Evolutionary conservation across 768 basidiomycete species (phyloP), one percentile per base, ranked within the genome.

Genomic region (Paxillus rubicundulus): DNA sequence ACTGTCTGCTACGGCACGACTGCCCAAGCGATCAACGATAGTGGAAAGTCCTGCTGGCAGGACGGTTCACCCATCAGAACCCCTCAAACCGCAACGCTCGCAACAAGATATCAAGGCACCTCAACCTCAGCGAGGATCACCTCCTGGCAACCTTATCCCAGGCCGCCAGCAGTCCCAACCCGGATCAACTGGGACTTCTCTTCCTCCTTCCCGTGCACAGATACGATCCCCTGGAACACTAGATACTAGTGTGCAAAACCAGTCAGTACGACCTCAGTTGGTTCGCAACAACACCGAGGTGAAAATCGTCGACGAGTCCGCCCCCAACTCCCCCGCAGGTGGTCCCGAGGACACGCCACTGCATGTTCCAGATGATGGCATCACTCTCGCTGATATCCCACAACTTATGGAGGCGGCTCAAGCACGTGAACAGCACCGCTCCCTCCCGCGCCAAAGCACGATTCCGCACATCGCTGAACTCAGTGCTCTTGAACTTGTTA

Each of bases 351-450:
- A 79, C n/a, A 66, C 68, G 24, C 61, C 67, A 7, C 45, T 61
- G 17, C 69, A 68, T 28, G 67, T 64, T 41, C 77, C 77, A 21
- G 92, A 93, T 50, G 91, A 95, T 51, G 87, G 87, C 5, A 85
- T 98, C 61, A 96, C 94, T 0, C 79, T 98, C 13, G 92, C 92
- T 9, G 97, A 98, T 70, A 91, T 98, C 47, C 93, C 95, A 8
- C 89, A 93, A 63, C 71, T 97, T 10, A 87, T 97, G 69, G 90
- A 94, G 66, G 92, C 86, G 4, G 94, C 92, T 13, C 91, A 96
- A 67, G 92, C 91, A 17, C 80, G 90, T 45, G 87, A 92, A 66
- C 89, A 93, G 61, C 88, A 86, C 53, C 83, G 91, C n/a, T 90
- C 88, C 3, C 70, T 92, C 14, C 88, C 91, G 0, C 74, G 87